Conservation (phyloP, 2,329 filamentous ascomycete species). For the Fusarium sp. region DNA sequence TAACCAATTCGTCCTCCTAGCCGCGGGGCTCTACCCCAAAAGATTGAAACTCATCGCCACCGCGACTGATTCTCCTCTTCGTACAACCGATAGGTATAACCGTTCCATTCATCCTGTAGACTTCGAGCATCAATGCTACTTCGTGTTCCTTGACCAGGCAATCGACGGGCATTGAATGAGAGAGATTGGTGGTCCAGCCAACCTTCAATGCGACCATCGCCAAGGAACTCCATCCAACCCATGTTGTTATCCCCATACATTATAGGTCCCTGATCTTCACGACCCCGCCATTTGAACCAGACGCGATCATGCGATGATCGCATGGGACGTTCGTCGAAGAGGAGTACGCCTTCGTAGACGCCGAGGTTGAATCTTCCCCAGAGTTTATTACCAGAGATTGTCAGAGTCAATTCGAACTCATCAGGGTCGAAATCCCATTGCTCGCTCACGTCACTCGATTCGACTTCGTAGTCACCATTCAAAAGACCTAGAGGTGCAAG, state of each 20-base stretch:
- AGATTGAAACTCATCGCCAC: conserved; percentile 26
- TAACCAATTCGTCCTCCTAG: conserved; percentile 8
- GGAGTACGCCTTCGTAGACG: conserved; percentile 57
- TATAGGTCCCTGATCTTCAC: conserved; percentile 48
- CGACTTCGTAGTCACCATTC: conserved; percentile 60
- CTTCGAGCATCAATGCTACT: conserved; percentile 46
- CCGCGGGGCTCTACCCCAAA: background rate
- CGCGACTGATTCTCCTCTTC: conserved; percentile 43
- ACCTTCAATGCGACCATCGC: conserved; percentile 53
- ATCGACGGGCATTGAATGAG: conserved; percentile 45
- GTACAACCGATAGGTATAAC: conserved; percentile 48
- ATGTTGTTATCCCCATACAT: conserved; percentile 44
- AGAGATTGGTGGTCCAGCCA: conserved; percentile 46
- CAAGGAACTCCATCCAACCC: conserved; percentile 54
- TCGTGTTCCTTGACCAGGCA: conserved; percentile 46
- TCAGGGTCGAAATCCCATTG: conserved; percentile 45
- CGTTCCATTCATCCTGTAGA: conserved; percentile 48
- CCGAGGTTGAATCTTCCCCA: conserved; percentile 63
- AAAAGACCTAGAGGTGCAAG: conserved; percentile 52
- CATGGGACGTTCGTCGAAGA: conserved; percentile 53
- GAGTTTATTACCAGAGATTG: conserved; percentile 54
- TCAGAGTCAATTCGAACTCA: conserved; percentile 54
- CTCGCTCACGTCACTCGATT: conserved; percentile 41
- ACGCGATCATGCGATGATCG: conserved; percentile 47
- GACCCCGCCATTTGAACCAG: conserved; percentile 54